These are phyloP conservation scores for Penicillium taxi DNA, from an alignment of 495 filamentous ascomycete species.

Conservation along the genomic window DNA sequence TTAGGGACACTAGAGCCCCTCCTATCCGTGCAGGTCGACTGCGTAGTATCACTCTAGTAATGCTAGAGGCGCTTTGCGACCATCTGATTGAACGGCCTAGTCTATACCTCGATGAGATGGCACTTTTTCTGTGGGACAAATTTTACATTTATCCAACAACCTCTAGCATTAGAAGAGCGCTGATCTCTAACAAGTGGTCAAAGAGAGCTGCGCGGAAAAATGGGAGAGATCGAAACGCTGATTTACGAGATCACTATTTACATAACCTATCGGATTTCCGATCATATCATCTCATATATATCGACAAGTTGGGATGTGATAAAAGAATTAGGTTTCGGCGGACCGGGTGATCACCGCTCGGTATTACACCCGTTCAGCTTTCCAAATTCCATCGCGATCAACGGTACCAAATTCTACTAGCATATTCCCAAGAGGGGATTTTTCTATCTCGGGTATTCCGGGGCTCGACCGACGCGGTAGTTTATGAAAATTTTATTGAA, in stretches of 20 bases:
- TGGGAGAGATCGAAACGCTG: constrained; percentile 4
- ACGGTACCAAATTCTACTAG: constrained; percentile 6
- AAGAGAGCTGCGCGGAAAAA: constrained; percentile 5
- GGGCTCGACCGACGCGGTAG: not conserved
- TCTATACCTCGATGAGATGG: constrained; percentile 16
- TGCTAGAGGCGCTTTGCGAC: constrained; percentile 10
- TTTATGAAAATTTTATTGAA: constrained; percentile 2
- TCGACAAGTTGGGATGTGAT: constrained; percentile 4
- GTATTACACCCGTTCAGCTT: constrained; percentile 26
- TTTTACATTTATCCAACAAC: constrained; percentile 7
- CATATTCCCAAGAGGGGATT: constrained; percentile 1
- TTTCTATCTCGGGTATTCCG: constrained; percentile 1
- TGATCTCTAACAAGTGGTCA: constrained; percentile 7
- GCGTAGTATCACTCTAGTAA: constrained; percentile 17
- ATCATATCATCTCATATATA: constrained; percentile 1
- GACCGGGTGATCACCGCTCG: constrained; percentile 26
- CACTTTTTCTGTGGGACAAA: constrained; percentile 8
- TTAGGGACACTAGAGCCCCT: not conserved
- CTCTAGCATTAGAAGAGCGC: constrained; percentile 5
- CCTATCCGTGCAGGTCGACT: constrained; percentile 6
- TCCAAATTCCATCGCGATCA: constrained; percentile 23
- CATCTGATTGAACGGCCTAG: constrained; percentile 2
- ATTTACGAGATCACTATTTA: constrained; percentile 1
- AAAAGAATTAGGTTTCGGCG: constrained; percentile 20
- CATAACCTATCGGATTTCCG: not conserved